Conservation (phyloP, 805 yeast genomes). For the Pichia insulana region DNA sequence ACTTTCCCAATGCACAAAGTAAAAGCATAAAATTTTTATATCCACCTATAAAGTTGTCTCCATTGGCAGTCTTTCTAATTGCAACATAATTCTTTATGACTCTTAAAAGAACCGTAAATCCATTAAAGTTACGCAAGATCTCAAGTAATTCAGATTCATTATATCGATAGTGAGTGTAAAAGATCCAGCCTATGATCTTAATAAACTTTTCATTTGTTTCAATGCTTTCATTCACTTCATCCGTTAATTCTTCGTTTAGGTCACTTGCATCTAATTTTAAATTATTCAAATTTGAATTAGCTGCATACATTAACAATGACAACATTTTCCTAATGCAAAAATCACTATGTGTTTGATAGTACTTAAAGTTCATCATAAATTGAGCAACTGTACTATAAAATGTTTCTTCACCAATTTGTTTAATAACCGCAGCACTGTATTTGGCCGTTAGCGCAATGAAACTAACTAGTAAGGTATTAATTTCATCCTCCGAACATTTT, state of each 20-base stretch:
- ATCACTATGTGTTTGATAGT: conserved; percentile 30
- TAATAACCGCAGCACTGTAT: conserved; percentile 19
- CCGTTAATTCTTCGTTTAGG: conserved; percentile 13
- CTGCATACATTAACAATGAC: conserved; percentile 32
- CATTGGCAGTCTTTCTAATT: conserved; percentile 32
- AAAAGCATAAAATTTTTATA: conserved; percentile 37
- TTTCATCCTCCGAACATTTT: conserved; percentile 23
- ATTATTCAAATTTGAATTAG: conserved; percentile 20
- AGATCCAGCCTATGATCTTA: conserved; percentile 26
- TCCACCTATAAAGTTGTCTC: conserved; percentile 22
- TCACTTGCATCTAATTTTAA: conserved; percentile 13
- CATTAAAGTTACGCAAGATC: conserved; percentile 42
- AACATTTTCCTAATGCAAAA: conserved; percentile 44
- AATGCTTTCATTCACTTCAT: conserved; percentile 18
- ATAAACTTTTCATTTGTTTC: conserved; percentile 23
- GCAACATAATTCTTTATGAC: conserved; percentile 22
- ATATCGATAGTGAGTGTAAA: conserved; percentile 19
- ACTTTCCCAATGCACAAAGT: conserved; percentile 46
- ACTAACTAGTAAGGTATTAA: conserved; percentile 28
- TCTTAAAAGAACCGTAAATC: conserved; percentile 34
- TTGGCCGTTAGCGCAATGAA: conserved; percentile 25
- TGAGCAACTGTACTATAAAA: conserved; percentile 23
- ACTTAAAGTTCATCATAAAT: conserved; percentile 18
- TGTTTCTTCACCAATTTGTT: conserved; percentile 15
- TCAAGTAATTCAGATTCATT: conserved; percentile 29